These are phyloP conservation scores for Coemansia furcata DNA, from an alignment of 192 early-diverging fungal species.

Conservation along the genomic window DNA sequence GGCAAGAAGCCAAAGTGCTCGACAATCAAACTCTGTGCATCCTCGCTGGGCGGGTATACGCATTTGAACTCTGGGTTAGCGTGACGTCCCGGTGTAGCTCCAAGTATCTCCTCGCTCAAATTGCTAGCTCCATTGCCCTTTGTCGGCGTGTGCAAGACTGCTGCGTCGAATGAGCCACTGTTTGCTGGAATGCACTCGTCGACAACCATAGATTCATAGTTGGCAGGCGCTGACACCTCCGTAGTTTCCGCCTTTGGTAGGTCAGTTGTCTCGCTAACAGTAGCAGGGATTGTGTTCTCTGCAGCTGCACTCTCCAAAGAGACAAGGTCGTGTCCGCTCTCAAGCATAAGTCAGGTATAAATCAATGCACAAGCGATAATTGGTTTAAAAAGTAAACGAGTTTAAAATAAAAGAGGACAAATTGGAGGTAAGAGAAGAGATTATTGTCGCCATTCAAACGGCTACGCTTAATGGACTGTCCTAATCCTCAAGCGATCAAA, in stretches of 20 bases:
- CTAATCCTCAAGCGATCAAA: background rate
- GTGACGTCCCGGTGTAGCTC: conserved; percentile 40
- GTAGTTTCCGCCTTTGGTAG: background rate
- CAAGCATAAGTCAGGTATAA: background rate
- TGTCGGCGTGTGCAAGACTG: conserved; percentile 12
- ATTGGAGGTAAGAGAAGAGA: background rate
- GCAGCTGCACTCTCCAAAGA: background rate
- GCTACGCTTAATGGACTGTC: background rate
- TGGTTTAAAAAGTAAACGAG: background rate
- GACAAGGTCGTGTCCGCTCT: background rate
- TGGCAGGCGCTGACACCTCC: conserved; percentile 1
- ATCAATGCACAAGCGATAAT: background rate
- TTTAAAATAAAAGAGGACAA: background rate
- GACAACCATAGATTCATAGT: background rate
- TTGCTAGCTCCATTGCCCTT: conserved; percentile 1
- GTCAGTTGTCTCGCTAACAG: background rate
- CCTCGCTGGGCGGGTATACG: conserved; percentile 50
- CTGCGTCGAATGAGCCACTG: conserved; percentile 1
- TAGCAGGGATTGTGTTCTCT: background rate
- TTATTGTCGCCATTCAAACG: too few relatives aligned
- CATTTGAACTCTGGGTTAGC: conserved; percentile 32
- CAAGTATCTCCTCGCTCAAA: conserved; percentile 29
- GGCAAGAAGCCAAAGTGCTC: conserved; percentile 83
- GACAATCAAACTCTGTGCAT: conserved; percentile 54
- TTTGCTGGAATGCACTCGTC: background rate